Conservation (phyloP, 2,329 filamentous ascomycete species). For the Lojkania enalia region DNA sequence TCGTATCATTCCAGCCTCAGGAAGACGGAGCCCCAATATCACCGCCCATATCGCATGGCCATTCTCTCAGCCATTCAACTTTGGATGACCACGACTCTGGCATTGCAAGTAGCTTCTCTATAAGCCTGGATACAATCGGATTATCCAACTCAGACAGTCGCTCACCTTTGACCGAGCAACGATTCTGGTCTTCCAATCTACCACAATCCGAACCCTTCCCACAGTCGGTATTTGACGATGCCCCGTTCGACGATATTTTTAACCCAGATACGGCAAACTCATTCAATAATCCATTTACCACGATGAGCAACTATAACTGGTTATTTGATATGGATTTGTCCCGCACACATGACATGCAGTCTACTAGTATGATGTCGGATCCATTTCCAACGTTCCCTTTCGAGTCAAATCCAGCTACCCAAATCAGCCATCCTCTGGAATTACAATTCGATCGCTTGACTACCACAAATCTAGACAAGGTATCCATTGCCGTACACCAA, state of each 20-base stretch:
- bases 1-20: constrained; percentile 24
- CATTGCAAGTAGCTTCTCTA: constrained; percentile 23
- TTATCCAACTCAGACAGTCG: constrained; percentile 23
- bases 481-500: constrained; percentile 26
- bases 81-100: constrained; percentile 36
- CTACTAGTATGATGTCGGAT: constrained; percentile 18
- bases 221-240: constrained; percentile 30
- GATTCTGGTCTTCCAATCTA: constrained; percentile 38
- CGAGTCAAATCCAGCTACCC: constrained; percentile 17
- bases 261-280: constrained; percentile 65
- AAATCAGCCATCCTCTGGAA: constrained; percentile 26
- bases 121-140: constrained; percentile 22
- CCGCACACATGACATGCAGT: constrained; percentile 19
- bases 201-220: constrained; percentile 28
- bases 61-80: constrained; percentile 27
- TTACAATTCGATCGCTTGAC: constrained; percentile 30
- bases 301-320: constrained; percentile 66
- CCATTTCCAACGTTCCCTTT: constrained; percentile 27
- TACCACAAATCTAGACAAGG: constrained; percentile 16
- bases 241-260: constrained; percentile 59
- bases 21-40: constrained; percentile 37
- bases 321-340: constrained; percentile 56
- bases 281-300: constrained; percentile 68
- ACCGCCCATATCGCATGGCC: constrained; percentile 37
- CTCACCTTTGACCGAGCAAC: constrained; percentile 27